Evolutionary conservation across 2,329 filamentous ascomycete genomes (phyloP), one percentile per base, ranked within the genome.

Genomic region (Fusarium papillatum): DNA sequence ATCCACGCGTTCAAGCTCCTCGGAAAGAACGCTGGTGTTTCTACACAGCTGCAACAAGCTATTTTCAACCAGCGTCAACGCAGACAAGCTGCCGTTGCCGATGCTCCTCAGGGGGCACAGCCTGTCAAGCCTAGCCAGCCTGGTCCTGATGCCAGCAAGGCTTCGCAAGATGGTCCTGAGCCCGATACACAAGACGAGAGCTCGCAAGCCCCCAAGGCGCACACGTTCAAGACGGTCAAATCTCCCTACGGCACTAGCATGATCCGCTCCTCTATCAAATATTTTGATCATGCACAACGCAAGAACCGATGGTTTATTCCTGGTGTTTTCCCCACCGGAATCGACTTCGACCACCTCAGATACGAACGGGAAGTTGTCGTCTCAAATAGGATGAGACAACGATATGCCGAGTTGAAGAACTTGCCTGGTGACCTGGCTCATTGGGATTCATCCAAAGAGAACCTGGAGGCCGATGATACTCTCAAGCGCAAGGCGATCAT

Each of bases 1-100:
- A 98, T 98, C 63, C 90, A 93, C 78, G 96, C 96, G 0, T 98
- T 98, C 85, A 97, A 97, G 84, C 90, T 95, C 76, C 88, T 99
- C 6, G 93, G 95, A 7, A 97, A 97, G 84, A 98, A 98, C 78
- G 89, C 94, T 17, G 93, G 95, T 1, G 91, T 98, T 5, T 95
- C 96, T 1, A 85, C 90, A 36, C 90, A 91, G 73, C 90, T 98
- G 75, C 95, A 98, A 82, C 94, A 96, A 80, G 92, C 94, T 61
- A 92, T 98, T 43, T 98, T 96, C 82, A 89, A 93, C 55, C 92
- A 94, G 69, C 91, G 93, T 61, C 90, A 93, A 76, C 92, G 93
- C 77, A 91, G 93, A 78, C 84, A 85, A 68, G 87, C 92, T 31
- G 87, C 91, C 17, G 84, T 85, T n/a, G 81, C 82, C 5, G 88